Base-by-base conservation (phyloP, 148 eudicot genomes). In the Nyssa sinensis region DNA sequence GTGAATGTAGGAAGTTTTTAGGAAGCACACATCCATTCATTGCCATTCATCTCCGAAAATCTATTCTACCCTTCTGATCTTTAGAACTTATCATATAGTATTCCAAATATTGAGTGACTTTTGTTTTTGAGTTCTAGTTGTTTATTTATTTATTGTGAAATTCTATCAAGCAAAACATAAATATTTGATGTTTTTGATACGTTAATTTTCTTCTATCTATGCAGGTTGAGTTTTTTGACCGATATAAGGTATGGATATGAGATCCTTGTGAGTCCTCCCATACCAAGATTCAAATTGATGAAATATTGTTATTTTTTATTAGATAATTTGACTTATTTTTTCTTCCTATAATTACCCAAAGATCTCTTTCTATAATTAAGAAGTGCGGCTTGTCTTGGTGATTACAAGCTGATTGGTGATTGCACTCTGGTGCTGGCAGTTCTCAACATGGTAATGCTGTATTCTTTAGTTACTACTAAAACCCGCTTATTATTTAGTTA, bases 141-240 rank as follows among this genome's bases (percentile, higher is more conserved):
- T 44, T 14, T 12, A 44, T 44, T 44, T 14, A 6, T 70, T 53
- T n/a, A n/a, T 34, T 41, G 9, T 25, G 24, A 27, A 7, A 24
- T 30, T 14, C 11, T 64, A 12, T 13, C 29, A 23, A 31, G 21
- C 49, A 10, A 3, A 23, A 21, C 32, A 23, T 57, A 16, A 11
- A 23, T 30, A 1, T 67, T 60, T 44, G 37, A 17, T 21, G n/a
- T 60, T 66, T n/a, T 67, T 62, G 55, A 70, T 65, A 14, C 62
- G 59, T 31, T 58, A 66, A 27, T 62, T 73, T 63, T 41, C 64
- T 64, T 27, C 53, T 57, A 27, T 88, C 33, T 75, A 49, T 81
- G 79, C 91, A 95, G 98, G 92, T 90, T 82, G 97, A 89, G 69
- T 95, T 95, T 84, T 95, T 92, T 64, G 98, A 95, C 81, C 79